Conservation (phyloP, 2,329 filamentous ascomycete genomes). For the Aspergillus ibericus region DNA sequence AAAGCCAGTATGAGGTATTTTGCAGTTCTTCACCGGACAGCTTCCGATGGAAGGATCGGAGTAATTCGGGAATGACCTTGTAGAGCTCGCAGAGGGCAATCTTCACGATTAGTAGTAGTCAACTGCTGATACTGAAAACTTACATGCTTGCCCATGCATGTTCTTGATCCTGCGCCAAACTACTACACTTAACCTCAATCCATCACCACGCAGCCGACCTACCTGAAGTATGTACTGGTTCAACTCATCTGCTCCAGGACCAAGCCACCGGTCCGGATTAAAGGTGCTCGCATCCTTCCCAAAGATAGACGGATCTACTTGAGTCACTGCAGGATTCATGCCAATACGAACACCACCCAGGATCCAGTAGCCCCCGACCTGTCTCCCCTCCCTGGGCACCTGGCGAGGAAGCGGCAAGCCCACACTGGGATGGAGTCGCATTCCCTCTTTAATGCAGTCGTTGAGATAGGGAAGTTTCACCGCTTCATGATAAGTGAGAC, state of each 20-base stretch:
- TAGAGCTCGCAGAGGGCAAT: constrained; percentile 19
- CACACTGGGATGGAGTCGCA: constrained; percentile 43
- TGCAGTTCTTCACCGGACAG: constrained; percentile 3
- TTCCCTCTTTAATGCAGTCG: constrained; percentile 52
- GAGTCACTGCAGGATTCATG: constrained; percentile 7
- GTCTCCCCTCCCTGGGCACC: constrained; percentile 14
- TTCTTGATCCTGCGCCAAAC: constrained; percentile 12
- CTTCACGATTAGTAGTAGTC: constrained; percentile 1
- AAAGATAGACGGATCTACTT: constrained; percentile 5
- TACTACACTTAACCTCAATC: neutral
- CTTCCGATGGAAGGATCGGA: constrained; percentile 11
- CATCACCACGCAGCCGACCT: neutral
- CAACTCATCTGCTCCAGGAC: neutral
- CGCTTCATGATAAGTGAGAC: constrained; percentile 27
- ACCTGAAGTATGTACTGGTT: constrained; percentile 8
- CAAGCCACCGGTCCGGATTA: constrained; percentile 3
- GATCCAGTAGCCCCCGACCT: constrained; percentile 10
- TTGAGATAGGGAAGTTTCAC: constrained; percentile 48
- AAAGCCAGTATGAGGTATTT: constrained; percentile 15
- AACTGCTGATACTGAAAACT: neutral
- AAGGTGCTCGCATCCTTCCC: neutral
- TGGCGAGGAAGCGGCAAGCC: constrained; percentile 23
- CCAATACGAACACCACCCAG: constrained; percentile 11
- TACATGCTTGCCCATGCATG: constrained; percentile 15
- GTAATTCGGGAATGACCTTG: constrained; percentile 15